Conservation (phyloP, 2,329 filamentous ascomycete genomes). For the Hypoxylon sp. region DNA sequence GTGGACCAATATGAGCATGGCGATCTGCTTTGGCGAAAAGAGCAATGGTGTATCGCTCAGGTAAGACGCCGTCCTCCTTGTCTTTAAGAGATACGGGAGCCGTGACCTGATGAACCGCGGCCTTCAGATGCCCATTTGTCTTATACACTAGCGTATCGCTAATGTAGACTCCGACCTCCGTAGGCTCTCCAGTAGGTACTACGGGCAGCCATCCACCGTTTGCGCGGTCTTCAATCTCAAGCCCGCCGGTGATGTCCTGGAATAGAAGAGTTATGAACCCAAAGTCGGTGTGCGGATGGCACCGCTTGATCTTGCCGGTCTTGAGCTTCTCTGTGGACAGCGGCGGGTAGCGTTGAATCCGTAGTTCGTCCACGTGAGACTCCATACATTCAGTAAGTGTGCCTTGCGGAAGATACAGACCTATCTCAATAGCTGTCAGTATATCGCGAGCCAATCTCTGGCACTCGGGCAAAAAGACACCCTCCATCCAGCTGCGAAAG, state of each 20-base stretch:
- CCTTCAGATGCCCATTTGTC: background rate
- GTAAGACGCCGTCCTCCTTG: background rate
- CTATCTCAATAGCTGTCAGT: background rate
- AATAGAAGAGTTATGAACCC: background rate
- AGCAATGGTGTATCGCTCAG: background rate
- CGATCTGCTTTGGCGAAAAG: conserved; percentile 3
- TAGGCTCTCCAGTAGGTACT: background rate
- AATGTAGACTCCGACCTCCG: background rate
- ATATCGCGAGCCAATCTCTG: conserved; percentile 1
- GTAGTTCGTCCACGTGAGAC: background rate
- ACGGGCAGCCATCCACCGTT: background rate
- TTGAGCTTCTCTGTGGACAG: background rate
- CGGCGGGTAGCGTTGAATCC: background rate
- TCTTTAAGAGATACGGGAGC: background rate
- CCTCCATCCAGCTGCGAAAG: background rate
- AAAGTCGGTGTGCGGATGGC: conserved; percentile 1
- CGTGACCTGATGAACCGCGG: background rate
- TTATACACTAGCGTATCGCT: background rate
- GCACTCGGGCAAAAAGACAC: background rate
- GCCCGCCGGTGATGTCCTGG: background rate
- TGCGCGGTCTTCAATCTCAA: conserved; percentile 1
- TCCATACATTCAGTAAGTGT: background rate
- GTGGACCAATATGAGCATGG: background rate
- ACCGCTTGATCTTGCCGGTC: background rate
- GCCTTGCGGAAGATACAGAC: background rate